Evolutionary conservation across 2,329 filamentous ascomycete genomes (phyloP).

Genomic region (Penicillium sp.): DNA sequence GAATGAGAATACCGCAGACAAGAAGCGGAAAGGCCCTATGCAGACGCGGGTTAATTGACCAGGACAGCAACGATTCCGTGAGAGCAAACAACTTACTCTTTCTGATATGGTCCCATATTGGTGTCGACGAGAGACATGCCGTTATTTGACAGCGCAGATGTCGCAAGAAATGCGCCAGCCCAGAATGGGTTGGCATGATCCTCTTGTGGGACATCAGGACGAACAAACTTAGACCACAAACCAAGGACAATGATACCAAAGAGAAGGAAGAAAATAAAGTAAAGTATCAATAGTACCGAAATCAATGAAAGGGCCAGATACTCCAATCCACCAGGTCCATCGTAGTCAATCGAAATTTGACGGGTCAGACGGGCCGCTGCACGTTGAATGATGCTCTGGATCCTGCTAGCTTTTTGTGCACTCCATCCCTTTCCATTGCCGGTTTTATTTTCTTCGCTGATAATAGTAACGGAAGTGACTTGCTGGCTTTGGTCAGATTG

Average conservation of each 20-base stretch:
- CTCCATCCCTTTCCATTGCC: background rate
- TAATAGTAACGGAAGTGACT: background rate
- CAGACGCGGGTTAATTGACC: background rate
- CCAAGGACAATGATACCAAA: slow-evolving; percentile 48
- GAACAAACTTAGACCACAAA: slow-evolving; percentile 45
- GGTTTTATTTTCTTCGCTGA: background rate
- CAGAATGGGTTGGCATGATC: slow-evolving; percentile 53
- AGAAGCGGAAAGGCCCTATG: slow-evolving; percentile 40
- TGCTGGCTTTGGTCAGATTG: background rate
- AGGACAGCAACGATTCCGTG: background rate
- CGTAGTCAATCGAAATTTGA: slow-evolving; percentile 28
- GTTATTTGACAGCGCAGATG: slow-evolving; percentile 55
- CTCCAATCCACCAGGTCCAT: slow-evolving; percentile 41
- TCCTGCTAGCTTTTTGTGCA: background rate
- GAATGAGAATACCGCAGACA: slow-evolving; percentile 55
- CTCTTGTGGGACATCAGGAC: slow-evolving; percentile 37
- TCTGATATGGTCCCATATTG: slow-evolving; percentile 51
- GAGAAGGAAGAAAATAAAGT: slow-evolving; percentile 48
- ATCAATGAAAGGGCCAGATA: slow-evolving; percentile 40
- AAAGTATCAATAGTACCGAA: slow-evolving; percentile 40
- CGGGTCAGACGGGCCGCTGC: background rate
- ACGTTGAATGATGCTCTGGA: background rate
- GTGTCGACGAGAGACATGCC: slow-evolving; percentile 54
- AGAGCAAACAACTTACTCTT: slow-evolving; percentile 19
- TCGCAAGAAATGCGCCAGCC: slow-evolving; percentile 50